A percentile compares a stretch with the other conserved stretches of the same genome.
Evolutionary conservation across 371 early-diverging fungal genomes (phyloP).

Genomic region (Mortierella sp.): DNA sequence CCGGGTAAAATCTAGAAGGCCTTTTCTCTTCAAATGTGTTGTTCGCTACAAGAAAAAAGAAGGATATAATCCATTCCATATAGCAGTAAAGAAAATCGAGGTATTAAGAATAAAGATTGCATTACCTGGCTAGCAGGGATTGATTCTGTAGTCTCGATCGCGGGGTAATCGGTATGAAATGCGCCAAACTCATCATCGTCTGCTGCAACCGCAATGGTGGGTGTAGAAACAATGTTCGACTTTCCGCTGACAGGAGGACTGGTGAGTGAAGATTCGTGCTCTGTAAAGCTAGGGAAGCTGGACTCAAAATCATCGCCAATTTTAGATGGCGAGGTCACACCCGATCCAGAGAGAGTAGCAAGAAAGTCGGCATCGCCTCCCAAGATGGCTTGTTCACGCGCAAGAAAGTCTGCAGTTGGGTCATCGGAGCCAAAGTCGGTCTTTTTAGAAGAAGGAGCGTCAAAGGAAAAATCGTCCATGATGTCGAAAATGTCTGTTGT

Average conservation of each 20-base stretch:
- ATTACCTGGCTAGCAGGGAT: constrained; percentile 37
- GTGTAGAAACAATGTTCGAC: background rate
- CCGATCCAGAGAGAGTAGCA: constrained; percentile 36
- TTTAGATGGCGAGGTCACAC: constrained; percentile 29
- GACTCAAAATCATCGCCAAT: constrained; percentile 37
- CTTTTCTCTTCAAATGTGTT: background rate
- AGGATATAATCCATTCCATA: background rate
- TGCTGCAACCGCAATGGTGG: constrained; percentile 25
- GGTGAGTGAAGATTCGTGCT: constrained; percentile 36
- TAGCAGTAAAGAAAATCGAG: background rate
- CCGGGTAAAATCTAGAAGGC: background rate
- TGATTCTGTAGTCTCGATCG: constrained; percentile 46
- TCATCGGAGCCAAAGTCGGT: constrained; percentile 66
- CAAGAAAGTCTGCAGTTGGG: constrained; percentile 92
- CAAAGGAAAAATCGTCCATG: constrained; percentile 51
- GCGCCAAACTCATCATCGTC: constrained; percentile 55
- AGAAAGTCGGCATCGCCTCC: constrained; percentile 85
- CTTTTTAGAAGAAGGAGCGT: constrained; percentile 44
- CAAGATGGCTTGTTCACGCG: constrained; percentile 89
- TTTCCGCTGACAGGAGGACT: constrained; percentile 24
- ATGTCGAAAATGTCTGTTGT: constrained; percentile 9
- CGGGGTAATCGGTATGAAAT: constrained; percentile 52
- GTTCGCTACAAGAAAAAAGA: no score
- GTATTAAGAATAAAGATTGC: background rate
- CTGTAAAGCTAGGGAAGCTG: constrained; percentile 52